These are phyloP conservation scores for Ceriops decandra DNA, from an alignment of 345 rosid species.

Conservation along the genomic window DNA sequence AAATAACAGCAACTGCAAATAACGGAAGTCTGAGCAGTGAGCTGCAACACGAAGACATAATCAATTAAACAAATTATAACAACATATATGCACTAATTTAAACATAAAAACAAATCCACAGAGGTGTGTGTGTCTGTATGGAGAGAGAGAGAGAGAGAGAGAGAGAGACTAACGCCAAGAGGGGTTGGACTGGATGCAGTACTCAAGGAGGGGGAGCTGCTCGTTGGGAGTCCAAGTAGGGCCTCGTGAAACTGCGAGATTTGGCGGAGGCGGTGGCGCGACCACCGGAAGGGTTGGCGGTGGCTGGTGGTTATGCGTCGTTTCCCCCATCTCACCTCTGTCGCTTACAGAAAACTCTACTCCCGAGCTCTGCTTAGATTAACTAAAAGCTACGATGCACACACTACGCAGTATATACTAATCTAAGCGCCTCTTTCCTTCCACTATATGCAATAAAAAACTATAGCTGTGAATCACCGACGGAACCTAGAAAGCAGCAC, in stretches of 20 bases:
- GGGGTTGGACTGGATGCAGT: slow-evolving; percentile 98
- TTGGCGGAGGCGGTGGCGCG: slow-evolving; percentile 34
- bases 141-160: slow-evolving; percentile 9
- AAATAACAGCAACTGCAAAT: background rate
- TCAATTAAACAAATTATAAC: background rate
- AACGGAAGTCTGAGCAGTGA: too few species aligned
- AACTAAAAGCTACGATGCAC: too few species aligned
- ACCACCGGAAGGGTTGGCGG: slow-evolving; percentile 40
- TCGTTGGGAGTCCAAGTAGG: slow-evolving; percentile 79
- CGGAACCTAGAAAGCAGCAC: background rate
- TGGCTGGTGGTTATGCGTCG: slow-evolving; percentile 19
- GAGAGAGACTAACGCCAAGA: slow-evolving; percentile 77
- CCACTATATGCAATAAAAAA: too few species aligned
- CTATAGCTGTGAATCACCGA: slow-evolving; percentile 9
- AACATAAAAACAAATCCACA: background rate
- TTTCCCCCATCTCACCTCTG: slow-evolving; percentile 24
- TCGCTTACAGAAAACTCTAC: background rate
- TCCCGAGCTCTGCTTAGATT: background rate
- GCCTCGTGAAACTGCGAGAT: slow-evolving; percentile 46
- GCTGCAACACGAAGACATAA: background rate
- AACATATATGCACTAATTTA: background rate
- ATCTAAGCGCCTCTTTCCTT: too few species aligned
- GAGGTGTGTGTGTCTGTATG: background rate
- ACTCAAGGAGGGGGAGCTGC: slow-evolving; percentile 85
- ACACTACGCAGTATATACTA: too few species aligned